A percentile compares a stretch with the other conserved stretches of the same genome.
These are phyloP conservation scores for Candida awuae DNA, from an alignment of 805 yeast genomes.

Conservation along the genomic window DNA sequence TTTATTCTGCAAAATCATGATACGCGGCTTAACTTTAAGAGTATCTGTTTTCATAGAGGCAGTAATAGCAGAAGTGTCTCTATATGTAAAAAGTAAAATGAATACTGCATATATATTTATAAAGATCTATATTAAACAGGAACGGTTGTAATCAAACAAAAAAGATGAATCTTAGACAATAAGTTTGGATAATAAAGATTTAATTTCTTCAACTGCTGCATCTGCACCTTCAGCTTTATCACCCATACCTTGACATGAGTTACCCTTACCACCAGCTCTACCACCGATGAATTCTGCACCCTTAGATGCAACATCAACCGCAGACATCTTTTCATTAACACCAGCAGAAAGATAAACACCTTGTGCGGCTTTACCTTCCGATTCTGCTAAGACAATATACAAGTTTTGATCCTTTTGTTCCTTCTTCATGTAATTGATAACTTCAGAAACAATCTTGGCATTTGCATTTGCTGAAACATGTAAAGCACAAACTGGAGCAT, in stretches of 20 bases:
- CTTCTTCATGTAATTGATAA: conserved; percentile 74
- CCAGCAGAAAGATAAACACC: conserved; percentile 82
- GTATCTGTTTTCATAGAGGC: too few relatives aligned
- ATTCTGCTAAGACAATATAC: conserved; percentile 66
- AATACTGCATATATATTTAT: too few relatives aligned
- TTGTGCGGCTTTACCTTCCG: conserved; percentile 70
- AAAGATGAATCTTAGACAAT: too few relatives aligned
- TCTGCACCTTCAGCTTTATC: conserved; percentile 62
- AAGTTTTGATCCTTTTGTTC: conserved; percentile 66
- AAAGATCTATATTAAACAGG: too few relatives aligned
- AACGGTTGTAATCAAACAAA: too few relatives aligned
- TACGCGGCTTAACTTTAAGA: too few relatives aligned
- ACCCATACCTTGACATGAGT: conserved; percentile 95
- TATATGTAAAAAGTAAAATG: too few relatives aligned
- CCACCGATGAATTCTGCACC: conserved; percentile 83
- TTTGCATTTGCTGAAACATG: conserved; percentile 67
- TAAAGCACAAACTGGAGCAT: conserved; percentile 54
- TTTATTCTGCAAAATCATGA: too few relatives aligned
- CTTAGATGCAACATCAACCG: conserved; percentile 62
- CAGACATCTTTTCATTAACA: conserved; percentile 59
- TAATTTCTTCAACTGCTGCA: conserved; percentile 67
- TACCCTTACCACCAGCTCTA: conserved; percentile 97
- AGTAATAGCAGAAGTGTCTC: too few relatives aligned
- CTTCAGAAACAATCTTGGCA: conserved; percentile 92
- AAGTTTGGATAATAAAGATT: conserved; percentile 55